Evolutionary conservation across 768 basidiomycete genomes (phyloP), one percentile per base, ranked within the genome.

Genomic region (Suillus paluster): DNA sequence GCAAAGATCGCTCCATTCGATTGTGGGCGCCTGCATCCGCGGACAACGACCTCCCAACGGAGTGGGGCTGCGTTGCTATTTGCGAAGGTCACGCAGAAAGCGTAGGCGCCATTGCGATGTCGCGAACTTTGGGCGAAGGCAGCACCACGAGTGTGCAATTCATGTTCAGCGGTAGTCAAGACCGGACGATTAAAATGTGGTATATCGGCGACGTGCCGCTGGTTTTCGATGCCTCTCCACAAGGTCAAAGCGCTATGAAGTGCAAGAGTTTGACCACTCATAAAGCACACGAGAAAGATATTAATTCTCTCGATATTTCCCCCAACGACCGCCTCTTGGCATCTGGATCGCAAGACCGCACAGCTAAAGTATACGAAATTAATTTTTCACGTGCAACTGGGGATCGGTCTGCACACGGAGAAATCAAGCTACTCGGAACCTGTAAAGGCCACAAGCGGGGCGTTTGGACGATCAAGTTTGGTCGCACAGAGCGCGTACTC

Each of bases 131-230:
- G 27, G 78, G 71, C 21, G 73, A 73, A 19, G 67, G 63, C 11
- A 15, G 17, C 38, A 25, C 21, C 25, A n/a, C 34, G 15, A 17
- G 23, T 23, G 65, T 65, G 30, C 80, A 80, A 44, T 97, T 97
- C 77, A 80, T 96, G 82, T 92, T 98, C 72, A 97, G 95, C 15
- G 97, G 97, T 36, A 94, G 92, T 72, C 97, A 99, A 75, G 97
- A 99, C 74, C 87, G 94, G 46, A 99, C 97, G 4, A 92, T 98
- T 73, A 99, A 99, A 77, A 91, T 99, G 88, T 99, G 97, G 97
- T 95, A 99, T 75, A 73, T 99, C n/a, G 78, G 84, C 1, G 71
- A 77, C 15, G 76, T 89, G 4, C 75, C 82, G 1, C 55, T 77
- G n/a, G 64, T 66, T 27, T 70, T 66, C 27, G 60, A 68, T 41